Evolutionary conservation across 208 protist genomes (phyloP).

Genomic region (Angomonas deanei): DNA sequence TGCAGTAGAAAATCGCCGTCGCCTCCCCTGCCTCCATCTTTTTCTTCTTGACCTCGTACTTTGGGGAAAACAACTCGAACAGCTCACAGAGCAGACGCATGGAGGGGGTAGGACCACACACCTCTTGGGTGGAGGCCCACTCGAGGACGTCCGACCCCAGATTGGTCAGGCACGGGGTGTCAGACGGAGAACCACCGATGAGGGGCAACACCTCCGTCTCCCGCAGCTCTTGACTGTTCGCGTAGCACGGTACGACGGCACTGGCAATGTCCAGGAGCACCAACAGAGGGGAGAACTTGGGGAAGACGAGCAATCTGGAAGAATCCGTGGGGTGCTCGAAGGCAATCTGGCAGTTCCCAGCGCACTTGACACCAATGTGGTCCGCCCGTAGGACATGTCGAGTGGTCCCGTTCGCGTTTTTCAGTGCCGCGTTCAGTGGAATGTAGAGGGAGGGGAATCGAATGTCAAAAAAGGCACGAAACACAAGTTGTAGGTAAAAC

Average conservation of each 20-base stretch:
- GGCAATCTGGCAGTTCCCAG: slow-evolving; percentile 32
- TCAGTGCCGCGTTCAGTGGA: slow-evolving; percentile 4
- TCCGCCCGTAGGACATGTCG: slow-evolving; percentile 48
- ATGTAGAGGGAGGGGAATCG: slow-evolving; percentile 43
- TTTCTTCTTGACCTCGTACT: slow-evolving; percentile 19
- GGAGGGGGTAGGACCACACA: slow-evolving; percentile 34
- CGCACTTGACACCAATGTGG: slow-evolving; percentile 28
- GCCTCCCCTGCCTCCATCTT: slow-evolving; percentile 10
- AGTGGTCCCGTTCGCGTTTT: slow-evolving; percentile 1
- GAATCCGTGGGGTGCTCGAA: slow-evolving; percentile 46
- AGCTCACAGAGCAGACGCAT: slow-evolving; percentile 32
- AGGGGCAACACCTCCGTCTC: slow-evolving; percentile 38
- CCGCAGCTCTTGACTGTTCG: slow-evolving; percentile 22
- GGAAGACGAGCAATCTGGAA: slow-evolving; percentile 53
- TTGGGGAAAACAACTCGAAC: slow-evolving; percentile 36
- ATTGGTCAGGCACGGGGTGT: slow-evolving; percentile 35
- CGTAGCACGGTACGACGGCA: slow-evolving; percentile 54
- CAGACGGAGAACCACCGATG: slow-evolving; percentile 32
- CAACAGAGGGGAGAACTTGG: slow-evolving; percentile 38
- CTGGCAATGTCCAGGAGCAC: slow-evolving; percentile 50
- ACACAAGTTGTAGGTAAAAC: slow-evolving; percentile 76
- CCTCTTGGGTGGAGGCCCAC: slow-evolving; percentile 47
- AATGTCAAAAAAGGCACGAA: slow-evolving; percentile 71
- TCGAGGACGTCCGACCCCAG: slow-evolving; percentile 26
- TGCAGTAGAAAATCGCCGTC: slow-evolving; percentile 13